Percentiles rank a stretch among this genome's conserved stretches.
These are phyloP conservation scores for Mycosphaerella sp. DNA, from an alignment of 2,329 filamentous ascomycete genomes.

Conservation along the genomic window DNA sequence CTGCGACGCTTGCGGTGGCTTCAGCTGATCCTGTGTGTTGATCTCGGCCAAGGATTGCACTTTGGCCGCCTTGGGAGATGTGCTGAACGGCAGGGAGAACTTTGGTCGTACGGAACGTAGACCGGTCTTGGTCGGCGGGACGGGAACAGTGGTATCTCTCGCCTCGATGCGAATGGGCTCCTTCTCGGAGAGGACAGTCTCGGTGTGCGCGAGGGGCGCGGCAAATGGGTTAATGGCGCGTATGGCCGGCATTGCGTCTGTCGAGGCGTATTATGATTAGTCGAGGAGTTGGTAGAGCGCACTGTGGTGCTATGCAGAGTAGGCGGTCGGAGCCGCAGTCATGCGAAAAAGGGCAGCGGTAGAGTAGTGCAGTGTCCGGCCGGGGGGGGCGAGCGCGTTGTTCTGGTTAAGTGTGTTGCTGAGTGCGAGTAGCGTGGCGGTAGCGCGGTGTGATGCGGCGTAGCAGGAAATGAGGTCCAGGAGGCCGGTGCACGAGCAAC, in stretches of 20 bases:
- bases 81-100: conserved; percentile 29
- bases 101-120: conserved; percentile 24
- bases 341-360: not conserved
- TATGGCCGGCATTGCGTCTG: conserved; percentile 53
- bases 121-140: conserved; percentile 5
- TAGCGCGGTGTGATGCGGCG: not conserved
- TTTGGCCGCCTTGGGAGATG: conserved; percentile 26
- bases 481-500: not conserved
- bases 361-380: conserved; percentile 1
- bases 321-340: conserved; percentile 8
- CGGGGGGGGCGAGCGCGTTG: not conserved
- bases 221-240: conserved; percentile 55
- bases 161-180: conserved; percentile 34
- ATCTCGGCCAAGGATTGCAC: conserved; percentile 32
- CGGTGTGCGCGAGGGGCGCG: conserved; percentile 45
- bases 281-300: conserved; percentile 12
- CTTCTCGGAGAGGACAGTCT: conserved; percentile 49
- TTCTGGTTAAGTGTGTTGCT: too few species aligned
- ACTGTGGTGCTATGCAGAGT: conserved; percentile 10
- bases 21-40: conserved; percentile 21
- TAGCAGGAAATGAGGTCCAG: conserved; percentile 5
- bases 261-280: conserved; percentile 28
- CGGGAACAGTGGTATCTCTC: conserved; percentile 14
- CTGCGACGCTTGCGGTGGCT: conserved; percentile 45
- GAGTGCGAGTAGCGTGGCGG: not conserved